Conservation (phyloP, 116 monocot species). For the Trichopus zeylanicus region DNA sequence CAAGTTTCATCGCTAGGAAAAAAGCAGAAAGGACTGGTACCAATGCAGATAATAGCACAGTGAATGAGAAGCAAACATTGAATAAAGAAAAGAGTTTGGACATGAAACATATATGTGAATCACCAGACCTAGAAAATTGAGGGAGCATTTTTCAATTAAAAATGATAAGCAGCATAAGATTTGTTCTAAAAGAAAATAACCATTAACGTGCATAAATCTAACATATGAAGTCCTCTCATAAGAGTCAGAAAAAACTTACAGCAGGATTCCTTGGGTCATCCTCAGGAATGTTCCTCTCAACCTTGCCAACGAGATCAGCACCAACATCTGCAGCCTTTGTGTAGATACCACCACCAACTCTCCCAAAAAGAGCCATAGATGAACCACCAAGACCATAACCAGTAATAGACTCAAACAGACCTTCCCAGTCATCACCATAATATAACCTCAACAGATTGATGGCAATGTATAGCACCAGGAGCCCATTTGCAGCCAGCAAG, state of each 20-base stretch:
- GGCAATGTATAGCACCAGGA: conserved; percentile 76
- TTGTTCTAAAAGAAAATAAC: background rate
- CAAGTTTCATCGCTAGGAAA: too few relatives aligned
- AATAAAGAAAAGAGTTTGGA: too few relatives aligned
- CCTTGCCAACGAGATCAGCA: conserved; percentile 96
- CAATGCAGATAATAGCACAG: too few relatives aligned
- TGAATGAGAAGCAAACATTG: too few relatives aligned
- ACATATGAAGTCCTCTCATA: too few relatives aligned
- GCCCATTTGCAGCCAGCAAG: conserved; percentile 73
- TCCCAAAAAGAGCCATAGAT: conserved; percentile 94
- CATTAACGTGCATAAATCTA: background rate
- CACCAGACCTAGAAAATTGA: too few relatives aligned
- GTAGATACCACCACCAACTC: conserved; percentile 94
- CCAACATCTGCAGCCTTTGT: conserved; percentile 98
- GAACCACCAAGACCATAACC: conserved; percentile 97
- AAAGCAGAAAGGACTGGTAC: too few relatives aligned
- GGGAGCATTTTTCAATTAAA: too few relatives aligned
- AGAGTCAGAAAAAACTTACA: conserved; percentile 28
- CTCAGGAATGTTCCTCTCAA: conserved; percentile 91
- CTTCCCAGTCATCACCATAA: conserved; percentile 95
- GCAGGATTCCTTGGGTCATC: conserved; percentile 98
- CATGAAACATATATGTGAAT: too few relatives aligned
- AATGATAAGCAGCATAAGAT: too few relatives aligned
- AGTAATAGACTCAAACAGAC: conserved; percentile 87
- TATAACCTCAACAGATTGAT: conserved; percentile 83